Conservation (phyloP, 2,329 filamentous ascomycete genomes). For the Didymella arachidicola region DNA sequence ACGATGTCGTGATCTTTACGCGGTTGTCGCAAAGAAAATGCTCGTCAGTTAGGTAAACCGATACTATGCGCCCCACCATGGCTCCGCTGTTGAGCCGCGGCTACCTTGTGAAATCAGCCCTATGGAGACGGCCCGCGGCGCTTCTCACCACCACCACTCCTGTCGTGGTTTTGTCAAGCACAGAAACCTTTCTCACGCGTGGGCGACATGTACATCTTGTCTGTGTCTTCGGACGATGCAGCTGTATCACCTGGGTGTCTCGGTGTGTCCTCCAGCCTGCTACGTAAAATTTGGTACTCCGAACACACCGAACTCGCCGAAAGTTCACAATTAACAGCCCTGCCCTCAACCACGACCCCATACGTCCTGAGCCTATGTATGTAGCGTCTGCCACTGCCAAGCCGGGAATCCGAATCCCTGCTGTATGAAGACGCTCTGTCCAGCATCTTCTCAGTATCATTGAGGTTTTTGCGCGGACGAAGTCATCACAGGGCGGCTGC, state of each 20-base stretch:
- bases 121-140: background rate
- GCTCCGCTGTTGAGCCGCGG: conserved; percentile 21
- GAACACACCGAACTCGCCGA: background rate
- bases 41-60: conserved; percentile 21
- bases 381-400: too few species aligned
- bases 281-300: background rate
- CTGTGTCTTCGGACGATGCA: background rate
- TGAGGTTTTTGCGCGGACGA: too few species aligned
- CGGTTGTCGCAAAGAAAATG: conserved; percentile 23
- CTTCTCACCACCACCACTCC: background rate
- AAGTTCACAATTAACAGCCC: background rate
- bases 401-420: too few species aligned
- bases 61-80: conserved; percentile 16
- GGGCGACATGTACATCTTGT: background rate
- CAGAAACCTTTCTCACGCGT: background rate
- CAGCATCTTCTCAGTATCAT: too few species aligned
- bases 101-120: conserved; percentile 16
- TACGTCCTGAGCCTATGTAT: too few species aligned
- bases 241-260: background rate
- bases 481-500: too few species aligned
- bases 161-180: background rate
- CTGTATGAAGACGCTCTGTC: too few species aligned
- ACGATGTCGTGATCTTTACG: conserved; percentile 21
- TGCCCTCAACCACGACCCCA: too few species aligned
- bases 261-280: background rate